A percentile compares a stretch with the other conserved stretches of the same genome.
phyloP scores from a whole-genome alignment of 177 flowering plant genomes.

The Vitis hybrid region DNA sequence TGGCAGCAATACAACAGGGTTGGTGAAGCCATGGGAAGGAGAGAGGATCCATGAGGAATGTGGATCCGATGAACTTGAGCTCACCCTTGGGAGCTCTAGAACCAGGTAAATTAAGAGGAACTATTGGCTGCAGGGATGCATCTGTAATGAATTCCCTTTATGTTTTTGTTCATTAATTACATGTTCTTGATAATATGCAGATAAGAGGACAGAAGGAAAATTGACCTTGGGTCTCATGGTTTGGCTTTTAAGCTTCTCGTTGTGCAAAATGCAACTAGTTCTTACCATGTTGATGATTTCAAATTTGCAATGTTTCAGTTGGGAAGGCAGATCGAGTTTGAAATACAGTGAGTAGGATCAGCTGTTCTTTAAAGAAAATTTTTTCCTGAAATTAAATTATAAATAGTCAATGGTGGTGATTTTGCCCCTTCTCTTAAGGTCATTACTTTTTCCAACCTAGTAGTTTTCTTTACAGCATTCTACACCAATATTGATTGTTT shows the following conservation, averaged over 20 bases:
- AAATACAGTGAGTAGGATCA: slow-evolving; percentile 24
- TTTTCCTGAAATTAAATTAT: slow-evolving; percentile 13
- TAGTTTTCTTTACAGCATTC: slow-evolving; percentile 4
- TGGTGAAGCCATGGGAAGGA: slow-evolving; percentile 97
- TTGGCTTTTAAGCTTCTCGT: not conserved
- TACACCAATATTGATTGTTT: slow-evolving; percentile 4
- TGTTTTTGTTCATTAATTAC: not conserved
- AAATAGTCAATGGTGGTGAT: slow-evolving; percentile 19
- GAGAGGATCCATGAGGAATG: slow-evolving; percentile 95
- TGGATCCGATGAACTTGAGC: slow-evolving; percentile 86
- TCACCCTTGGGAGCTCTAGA: slow-evolving; percentile 77
- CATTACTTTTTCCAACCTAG: slow-evolving; percentile 2
- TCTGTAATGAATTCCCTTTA: no score
- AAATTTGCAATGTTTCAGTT: slow-evolving; percentile 9
- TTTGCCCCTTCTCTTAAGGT: slow-evolving; percentile 19
- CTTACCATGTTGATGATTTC: slow-evolving; percentile 3
- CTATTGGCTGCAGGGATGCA: not conserved
- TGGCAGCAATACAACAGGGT: slow-evolving; percentile 55
- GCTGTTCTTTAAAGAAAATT: not conserved
- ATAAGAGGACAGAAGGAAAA: slow-evolving; percentile 4
- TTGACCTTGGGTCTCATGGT: not conserved
- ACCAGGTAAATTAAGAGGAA: slow-evolving; percentile 43
- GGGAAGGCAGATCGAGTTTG: slow-evolving; percentile 7
- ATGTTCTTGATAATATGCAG: slow-evolving; percentile 13
- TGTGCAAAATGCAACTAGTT: slow-evolving; percentile 5